Percentiles rank a stretch among this genome's conserved stretches.
These are phyloP conservation scores for Porphyra umbilicalis DNA, from an alignment of 31 red algal genomes.

Conservation along the genomic window DNA sequence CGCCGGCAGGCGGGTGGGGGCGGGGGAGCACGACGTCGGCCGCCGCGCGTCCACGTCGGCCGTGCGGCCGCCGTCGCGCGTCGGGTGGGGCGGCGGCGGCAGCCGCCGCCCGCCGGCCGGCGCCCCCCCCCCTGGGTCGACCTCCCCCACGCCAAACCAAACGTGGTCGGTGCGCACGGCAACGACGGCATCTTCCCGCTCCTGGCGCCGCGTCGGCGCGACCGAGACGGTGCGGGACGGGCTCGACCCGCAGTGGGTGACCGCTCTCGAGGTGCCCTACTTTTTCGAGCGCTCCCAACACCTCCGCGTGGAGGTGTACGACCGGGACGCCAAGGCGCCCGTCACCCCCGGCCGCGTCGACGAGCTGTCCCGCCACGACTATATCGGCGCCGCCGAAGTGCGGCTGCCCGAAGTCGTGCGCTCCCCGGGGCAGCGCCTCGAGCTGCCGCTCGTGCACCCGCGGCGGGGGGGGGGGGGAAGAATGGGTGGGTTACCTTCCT, in stretches of 20 bases:
- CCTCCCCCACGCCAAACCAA: no score
- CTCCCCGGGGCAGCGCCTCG: slow-evolving; percentile 24
- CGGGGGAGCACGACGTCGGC: background rate
- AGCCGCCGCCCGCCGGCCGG: background rate
- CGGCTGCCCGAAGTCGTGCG: slow-evolving; percentile 31
- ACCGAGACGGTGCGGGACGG: slow-evolving; percentile 45
- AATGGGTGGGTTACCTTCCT: slow-evolving; percentile 26
- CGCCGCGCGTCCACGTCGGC: background rate
- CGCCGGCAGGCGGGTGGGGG: background rate
- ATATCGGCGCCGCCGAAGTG: slow-evolving; percentile 26
- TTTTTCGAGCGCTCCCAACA: slow-evolving; percentile 58
- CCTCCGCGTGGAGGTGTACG: slow-evolving; percentile 51
- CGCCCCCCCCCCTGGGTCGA: no score
- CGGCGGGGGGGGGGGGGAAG: background rate
- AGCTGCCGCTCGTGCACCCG: slow-evolving; percentile 11
- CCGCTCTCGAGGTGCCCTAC: slow-evolving; percentile 43
- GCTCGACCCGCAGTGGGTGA: slow-evolving; percentile 19
- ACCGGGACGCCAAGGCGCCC: slow-evolving; percentile 20
- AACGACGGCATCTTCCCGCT: background rate
- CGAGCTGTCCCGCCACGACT: slow-evolving; percentile 39
- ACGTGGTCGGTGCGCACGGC: no score
- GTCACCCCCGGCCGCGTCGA: slow-evolving; percentile 11
- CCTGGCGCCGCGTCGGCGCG: slow-evolving; percentile 25
- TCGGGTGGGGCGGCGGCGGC: background rate
- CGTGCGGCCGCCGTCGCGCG: background rate